These are phyloP conservation scores for Rhodamnia rubescens DNA, from an alignment of 345 rosid species.

Conservation along the genomic window DNA sequence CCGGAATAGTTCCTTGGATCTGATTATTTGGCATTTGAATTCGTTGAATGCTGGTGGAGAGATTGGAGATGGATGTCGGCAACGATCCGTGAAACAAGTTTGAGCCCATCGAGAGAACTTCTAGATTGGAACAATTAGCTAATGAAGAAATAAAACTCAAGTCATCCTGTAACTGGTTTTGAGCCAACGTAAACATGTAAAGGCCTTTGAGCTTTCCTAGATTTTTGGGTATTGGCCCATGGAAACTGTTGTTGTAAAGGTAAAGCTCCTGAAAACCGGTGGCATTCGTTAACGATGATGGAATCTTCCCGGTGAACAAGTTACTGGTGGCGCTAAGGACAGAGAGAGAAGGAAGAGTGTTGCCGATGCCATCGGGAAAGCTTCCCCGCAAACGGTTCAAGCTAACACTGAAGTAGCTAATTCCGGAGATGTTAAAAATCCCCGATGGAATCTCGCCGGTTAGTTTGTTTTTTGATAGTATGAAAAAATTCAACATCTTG, in stretches of 20 bases:
- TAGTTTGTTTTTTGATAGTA: neutral
- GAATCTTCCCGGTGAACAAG: neutral
- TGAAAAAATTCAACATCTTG: neutral
- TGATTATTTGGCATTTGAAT: no score
- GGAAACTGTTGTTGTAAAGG: no score
- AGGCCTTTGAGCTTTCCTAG: no score
- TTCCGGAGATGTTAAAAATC: neutral
- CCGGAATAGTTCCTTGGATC: neutral
- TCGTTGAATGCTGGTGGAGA: neutral
- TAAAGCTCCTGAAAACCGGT: no score
- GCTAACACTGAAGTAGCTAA: rapidly evolving
- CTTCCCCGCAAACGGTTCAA: neutral
- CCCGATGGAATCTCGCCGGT: neutral
- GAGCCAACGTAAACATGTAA: no score
- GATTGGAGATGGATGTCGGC: neutral
- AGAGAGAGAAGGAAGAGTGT: neutral
- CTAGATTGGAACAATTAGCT: no score
- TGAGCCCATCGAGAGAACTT: rapidly evolving
- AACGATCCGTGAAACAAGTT: neutral
- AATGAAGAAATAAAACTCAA: no score
- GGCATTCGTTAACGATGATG: no score
- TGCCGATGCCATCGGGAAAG: neutral
- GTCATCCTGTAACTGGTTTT: no score
- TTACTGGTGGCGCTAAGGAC: rapidly evolving
- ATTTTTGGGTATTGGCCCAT: no score